phyloP scores from a whole-genome alignment of 1,284 basidiomycete genomes.

The Boletellus deceptivus region DNA sequence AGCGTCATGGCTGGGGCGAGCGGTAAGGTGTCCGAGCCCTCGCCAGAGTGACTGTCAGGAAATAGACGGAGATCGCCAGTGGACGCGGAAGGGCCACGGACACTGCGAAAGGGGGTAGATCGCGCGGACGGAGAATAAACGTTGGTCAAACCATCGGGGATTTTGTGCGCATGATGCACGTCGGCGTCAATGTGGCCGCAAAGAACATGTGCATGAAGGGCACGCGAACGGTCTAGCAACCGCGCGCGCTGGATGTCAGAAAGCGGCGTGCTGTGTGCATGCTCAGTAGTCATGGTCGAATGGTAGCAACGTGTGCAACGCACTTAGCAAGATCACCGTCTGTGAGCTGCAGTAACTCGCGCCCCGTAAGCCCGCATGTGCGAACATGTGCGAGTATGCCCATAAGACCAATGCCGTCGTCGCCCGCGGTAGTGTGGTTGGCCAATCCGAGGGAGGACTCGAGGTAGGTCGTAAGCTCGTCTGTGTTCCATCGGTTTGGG shows the following conservation, averaged over 20 bases:
- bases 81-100: slow-evolving; percentile 21
- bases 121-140: slow-evolving; percentile 3
- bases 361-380: slow-evolving; percentile 25
- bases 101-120: slow-evolving; percentile 9
- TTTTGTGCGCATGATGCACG: slow-evolving; percentile 18
- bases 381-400: slow-evolving; percentile 24
- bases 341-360: slow-evolving; percentile 29
- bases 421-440: not conserved
- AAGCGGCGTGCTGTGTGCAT: slow-evolving; percentile 19
- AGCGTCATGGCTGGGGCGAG: slow-evolving; percentile 19
- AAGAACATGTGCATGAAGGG: slow-evolving; percentile 27
- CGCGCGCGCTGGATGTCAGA: slow-evolving; percentile 21
- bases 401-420: not conserved
- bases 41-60: not conserved
- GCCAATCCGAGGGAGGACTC: slow-evolving; percentile 8
- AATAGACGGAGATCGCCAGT: slow-evolving; percentile 24
- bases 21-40: slow-evolving; percentile 3
- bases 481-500: slow-evolving; percentile 28
- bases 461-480: slow-evolving; percentile 28
- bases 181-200: slow-evolving; percentile 25
- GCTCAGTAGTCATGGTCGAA: not conserved
- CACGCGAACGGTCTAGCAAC: slow-evolving; percentile 24
- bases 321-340: slow-evolving; percentile 24
- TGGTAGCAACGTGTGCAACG: slow-evolving; percentile 3
- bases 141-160: slow-evolving; percentile 13